A percentile compares a stretch with the other conserved stretches of the same genome.
Evolutionary conservation across 208 protist species (phyloP).

Genomic region (Leishmania martiniquensis): DNA sequence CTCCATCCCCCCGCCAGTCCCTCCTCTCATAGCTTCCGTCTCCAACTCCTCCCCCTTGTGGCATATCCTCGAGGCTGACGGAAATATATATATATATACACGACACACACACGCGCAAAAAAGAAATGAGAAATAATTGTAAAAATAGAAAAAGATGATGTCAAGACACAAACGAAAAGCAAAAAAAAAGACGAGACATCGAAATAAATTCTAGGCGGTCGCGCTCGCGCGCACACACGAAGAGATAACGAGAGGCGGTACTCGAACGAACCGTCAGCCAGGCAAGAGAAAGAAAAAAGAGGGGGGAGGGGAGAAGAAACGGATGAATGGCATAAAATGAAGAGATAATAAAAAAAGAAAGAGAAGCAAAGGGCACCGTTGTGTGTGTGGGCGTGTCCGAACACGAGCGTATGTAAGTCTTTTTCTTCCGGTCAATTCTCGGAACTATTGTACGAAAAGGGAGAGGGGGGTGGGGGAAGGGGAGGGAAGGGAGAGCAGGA

Average conservation of each 20-base stretch:
- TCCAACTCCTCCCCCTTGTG: not conserved
- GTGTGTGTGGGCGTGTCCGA: not conserved
- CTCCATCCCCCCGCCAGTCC: no score
- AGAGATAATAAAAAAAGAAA: not conserved
- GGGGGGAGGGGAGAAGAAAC: not conserved
- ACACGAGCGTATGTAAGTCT: not conserved
- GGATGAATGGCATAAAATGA: not conserved
- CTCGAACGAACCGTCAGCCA: not conserved
- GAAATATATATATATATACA: not conserved
- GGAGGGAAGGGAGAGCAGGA: not conserved
- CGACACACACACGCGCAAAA: not conserved
- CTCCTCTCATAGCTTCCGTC: no score
- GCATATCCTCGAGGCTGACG: not conserved
- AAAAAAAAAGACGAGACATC: no score
- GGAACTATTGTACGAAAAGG: not conserved
- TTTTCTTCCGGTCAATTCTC: not conserved
- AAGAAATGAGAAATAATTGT: not conserved
- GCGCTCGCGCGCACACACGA: not conserved
- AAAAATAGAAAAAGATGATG: not conserved
- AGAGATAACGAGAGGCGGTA: not conserved
- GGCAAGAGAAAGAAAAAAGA: not conserved
- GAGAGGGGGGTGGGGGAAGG: not conserved
- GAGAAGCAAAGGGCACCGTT: not conserved
- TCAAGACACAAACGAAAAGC: not conserved
- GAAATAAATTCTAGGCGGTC: not conserved